Base-by-base conservation (phyloP, 1,139 yeast genomes). In the Pichia kudriavzevii region DNA sequence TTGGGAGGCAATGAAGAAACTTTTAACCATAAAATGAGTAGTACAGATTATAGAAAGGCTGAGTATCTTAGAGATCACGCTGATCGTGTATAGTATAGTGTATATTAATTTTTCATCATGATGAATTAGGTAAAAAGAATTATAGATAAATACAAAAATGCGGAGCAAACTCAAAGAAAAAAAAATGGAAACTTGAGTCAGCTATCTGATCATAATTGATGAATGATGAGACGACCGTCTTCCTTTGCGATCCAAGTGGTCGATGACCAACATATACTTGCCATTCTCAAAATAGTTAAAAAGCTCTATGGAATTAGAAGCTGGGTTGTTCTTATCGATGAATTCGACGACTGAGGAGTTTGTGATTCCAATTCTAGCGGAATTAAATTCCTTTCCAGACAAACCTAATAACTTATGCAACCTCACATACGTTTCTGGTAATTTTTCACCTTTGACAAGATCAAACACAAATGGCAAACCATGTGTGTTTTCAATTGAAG, bases 401-500 rank as follows among this genome's bases (percentile, higher is more conserved):
- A 84, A 61, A 1, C 95, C 95, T 46, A 85, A 57, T 26, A 62
- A 60, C 46, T 66, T 67, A 51, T 81, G 80, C 42, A 91, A 63
- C 43, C 98, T 71, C 19, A 63, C 67, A 49, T 69, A 78, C 3
- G 94, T 79, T n/a, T 72, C 76, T 3, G 57, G 52, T 36, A 83
- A 72, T 31, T 60, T 60, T 55, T 93, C 98, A 15, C 67, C 67
- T 3, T 81, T 79, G 35, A 69, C 64, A 7, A 84, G 59, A 11
- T 77, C 72, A 52, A 91, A 81, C 17, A 81, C 62, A 55, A 91
- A 91, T 6, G 98, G 95, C 23, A 81, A 66, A n/a, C 97, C 93
- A 55, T 93, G 98, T 15, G 75, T 66, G 45, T 76, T 72, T 30
- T 66, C 67, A 15, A 79, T 68, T 32, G 77, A 84, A 48, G 79